phyloP scores from a whole-genome alignment of 192 early-diverging fungal genomes.

The Funneliformis geosporum region DNA sequence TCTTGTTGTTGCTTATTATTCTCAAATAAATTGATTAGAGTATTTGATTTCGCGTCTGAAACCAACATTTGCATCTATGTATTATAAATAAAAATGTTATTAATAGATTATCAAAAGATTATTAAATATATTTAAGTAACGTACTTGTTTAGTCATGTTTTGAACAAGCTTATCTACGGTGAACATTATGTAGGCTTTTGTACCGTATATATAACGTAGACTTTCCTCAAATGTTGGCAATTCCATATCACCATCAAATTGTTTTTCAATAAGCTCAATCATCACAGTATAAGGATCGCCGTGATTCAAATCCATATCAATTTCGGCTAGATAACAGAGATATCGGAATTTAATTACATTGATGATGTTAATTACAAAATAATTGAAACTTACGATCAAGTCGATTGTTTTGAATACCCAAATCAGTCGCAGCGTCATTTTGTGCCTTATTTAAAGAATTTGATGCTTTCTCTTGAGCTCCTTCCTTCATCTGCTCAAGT shows the following conservation, averaged over 20 bases:
- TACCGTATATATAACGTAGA: constrained; percentile 82
- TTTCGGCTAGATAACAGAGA: constrained; percentile 29
- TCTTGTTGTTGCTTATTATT: constrained; percentile 50
- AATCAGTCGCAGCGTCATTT: constrained; percentile 40
- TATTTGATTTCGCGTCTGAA: constrained; percentile 61
- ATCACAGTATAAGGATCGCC: constrained; percentile 81
- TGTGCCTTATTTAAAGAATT: constrained; percentile 1
- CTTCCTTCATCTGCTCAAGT: constrained; percentile 75
- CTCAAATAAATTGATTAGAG: constrained; percentile 68
- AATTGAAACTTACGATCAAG: constrained; percentile 47
- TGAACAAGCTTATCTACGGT: constrained; percentile 89
- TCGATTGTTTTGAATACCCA: constrained; percentile 53
- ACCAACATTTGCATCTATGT: background rate
- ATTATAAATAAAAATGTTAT: constrained; percentile 8
- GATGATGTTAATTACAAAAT: background rate
- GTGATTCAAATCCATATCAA: constrained; percentile 56
- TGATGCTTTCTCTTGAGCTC: constrained; percentile 41
- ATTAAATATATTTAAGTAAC: constrained; percentile 3
- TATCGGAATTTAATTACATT: background rate
- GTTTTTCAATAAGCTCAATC: constrained; percentile 70
- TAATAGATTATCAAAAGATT: background rate
- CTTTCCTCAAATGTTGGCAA: constrained; percentile 83
- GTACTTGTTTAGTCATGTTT: constrained; percentile 78
- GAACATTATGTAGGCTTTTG: constrained; percentile 85
- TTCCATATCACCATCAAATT: constrained; percentile 83